Percentiles rank a stretch among this genome's conserved stretches.
Conservation (phyloP, 2,329 filamentous ascomycete species). For the Amesomyces nigricolor region DNA sequence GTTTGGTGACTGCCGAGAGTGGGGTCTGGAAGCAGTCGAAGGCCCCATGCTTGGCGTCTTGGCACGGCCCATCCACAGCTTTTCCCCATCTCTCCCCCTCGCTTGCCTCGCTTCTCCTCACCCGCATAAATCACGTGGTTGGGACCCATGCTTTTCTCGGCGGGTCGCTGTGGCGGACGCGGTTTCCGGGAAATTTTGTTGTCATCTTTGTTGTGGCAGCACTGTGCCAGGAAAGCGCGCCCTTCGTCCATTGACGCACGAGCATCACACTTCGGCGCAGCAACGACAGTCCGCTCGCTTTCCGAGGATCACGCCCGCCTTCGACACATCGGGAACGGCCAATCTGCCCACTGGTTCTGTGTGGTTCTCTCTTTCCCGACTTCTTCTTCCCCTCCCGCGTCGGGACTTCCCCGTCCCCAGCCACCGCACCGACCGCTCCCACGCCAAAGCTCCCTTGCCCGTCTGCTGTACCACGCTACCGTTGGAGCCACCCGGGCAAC, state of each 20-base stretch:
- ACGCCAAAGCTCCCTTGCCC: neutral
- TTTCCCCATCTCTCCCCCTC: constrained; percentile 12
- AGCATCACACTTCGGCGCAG: constrained; percentile 20
- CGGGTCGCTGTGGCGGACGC: constrained; percentile 18
- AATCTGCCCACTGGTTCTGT: neutral
- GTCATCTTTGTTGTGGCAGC: constrained; percentile 26
- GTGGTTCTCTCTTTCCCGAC: neutral
- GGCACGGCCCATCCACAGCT: constrained; percentile 19
- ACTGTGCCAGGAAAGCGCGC: constrained; percentile 6
- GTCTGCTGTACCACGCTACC: neutral
- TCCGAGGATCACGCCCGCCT: constrained; percentile 7
- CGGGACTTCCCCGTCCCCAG: constrained; percentile 16
- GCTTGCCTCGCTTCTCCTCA: neutral
- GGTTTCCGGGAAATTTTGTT: constrained; percentile 23
- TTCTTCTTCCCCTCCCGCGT: neutral
- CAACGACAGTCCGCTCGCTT: constrained; percentile 8
- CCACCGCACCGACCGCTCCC: constrained; percentile 12
- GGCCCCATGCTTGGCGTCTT: neutral
- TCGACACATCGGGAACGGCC: constrained; percentile 6
- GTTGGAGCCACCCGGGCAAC: constrained; percentile 3
- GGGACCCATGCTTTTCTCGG: constrained; percentile 13
- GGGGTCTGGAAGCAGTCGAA: too few species aligned
- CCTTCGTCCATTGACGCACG: constrained; percentile 26
- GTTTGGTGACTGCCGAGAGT: constrained; percentile 1
- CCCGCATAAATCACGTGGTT: constrained; percentile 25